Base-by-base conservation (phyloP, 305 asterid species). In the Salvia sclarea region DNA sequence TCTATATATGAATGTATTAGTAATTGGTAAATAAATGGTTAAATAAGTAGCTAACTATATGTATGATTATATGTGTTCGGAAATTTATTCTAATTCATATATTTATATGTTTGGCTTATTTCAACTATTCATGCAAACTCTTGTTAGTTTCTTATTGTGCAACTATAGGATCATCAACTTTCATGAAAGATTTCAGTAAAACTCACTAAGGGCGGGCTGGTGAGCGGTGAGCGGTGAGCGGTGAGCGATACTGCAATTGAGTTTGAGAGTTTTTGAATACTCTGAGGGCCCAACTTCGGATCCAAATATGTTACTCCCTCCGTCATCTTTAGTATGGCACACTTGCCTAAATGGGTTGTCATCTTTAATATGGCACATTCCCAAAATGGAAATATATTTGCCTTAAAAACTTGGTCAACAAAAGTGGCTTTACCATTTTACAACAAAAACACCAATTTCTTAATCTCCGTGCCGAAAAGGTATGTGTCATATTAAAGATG, bases 11-110 rank as follows among this genome's bases (percentile, higher is more conserved):
- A 50, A 10, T 30, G 57, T n/a, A 4, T 11, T 11, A 44, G 44
- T 8, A 33, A 6, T 43, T 45, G 47, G 50, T 55, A 43, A 43
- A 55, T 48, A 45, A 44, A 49, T 63, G 58, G 60, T 28, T 38
- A 38, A 60, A 44, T 69, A 8, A 13, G 16, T 49, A 25, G 54
- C 52, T 38, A 38, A 5, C 11, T 11, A 1, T 11, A 62, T 45
- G 16, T 48, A 53, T 37, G 56, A 4, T 44, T 61, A 54, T 38
- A 13, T 41, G 59, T 45, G 35, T 43, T 13, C 13, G 8, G 16
- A 1, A 10, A 14, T 53, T 43, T 50, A 5, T 11, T 47, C 41
- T 38, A n/a, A 38, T 38, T 12, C 28, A 57, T 18, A 24, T 33
- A 16, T 16, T 20, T 30, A 28, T 14, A 17, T 9, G 35, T 17